These are phyloP conservation scores for Exserohilum turcica DNA, from an alignment of 2,329 filamentous ascomycete genomes.

Conservation along the genomic window DNA sequence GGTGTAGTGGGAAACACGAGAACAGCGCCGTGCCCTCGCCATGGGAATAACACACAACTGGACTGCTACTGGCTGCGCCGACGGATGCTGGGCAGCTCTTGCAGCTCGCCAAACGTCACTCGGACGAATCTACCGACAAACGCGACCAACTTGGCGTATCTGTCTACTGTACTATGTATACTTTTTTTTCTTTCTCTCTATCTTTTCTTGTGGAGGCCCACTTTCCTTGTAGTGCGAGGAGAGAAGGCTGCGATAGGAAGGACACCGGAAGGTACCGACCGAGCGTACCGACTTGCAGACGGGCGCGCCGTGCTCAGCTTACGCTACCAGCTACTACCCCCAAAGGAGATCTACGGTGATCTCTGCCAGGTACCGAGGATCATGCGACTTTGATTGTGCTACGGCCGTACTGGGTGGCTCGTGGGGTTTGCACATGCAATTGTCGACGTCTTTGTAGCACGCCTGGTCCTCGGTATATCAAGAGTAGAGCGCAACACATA, in stretches of 20 bases:
- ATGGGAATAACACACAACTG: background rate
- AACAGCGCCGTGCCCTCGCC: background rate
- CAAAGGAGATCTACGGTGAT: slow-evolving; percentile 22
- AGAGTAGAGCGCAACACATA: background rate
- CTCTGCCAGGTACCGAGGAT: slow-evolving; percentile 26
- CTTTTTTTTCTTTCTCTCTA: too few relatives aligned
- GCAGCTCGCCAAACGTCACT: background rate
- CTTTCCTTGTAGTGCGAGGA: too few relatives aligned
- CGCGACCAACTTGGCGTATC: background rate
- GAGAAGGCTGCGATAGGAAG: background rate
- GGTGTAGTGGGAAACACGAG: background rate
- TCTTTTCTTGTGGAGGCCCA: too few relatives aligned
- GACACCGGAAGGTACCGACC: background rate
- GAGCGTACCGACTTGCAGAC: background rate
- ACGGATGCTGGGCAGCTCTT: background rate
- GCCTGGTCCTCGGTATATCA: background rate
- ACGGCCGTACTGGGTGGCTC: too few relatives aligned
- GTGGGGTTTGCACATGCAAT: background rate
- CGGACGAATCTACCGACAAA: background rate
- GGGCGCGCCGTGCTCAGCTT: background rate
- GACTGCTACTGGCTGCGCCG: too few relatives aligned
- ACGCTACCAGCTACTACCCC: slow-evolving; percentile 7
- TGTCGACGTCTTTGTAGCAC: background rate
- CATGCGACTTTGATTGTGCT: background rate
- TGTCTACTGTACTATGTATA: background rate